Evolutionary conservation across 768 basidiomycete genomes (phyloP), one percentile per base, ranked within the genome.

Genomic region (Tephrocybe sp.): DNA sequence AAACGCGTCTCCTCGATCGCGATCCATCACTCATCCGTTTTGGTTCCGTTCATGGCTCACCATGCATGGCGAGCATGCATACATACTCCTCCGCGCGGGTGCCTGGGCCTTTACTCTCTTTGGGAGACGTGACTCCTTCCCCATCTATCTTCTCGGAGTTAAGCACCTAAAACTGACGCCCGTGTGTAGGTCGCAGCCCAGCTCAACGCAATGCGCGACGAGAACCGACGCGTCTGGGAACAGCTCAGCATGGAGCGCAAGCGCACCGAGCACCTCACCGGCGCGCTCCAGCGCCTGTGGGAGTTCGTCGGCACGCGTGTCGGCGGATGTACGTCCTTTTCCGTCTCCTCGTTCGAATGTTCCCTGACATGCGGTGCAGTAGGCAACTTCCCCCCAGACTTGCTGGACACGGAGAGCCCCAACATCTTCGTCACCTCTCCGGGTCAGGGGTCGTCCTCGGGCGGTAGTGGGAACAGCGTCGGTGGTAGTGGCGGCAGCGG

Each of bases 341-440:
- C 52, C 47, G 26, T 50, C 33, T 36, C 18, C 38, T 23, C 17
- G n/a, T n/a, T 48, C 23, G 18, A 33, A 10, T 21, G 18, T 12
- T 45, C 43, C 54, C 28, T 44, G 2, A 34, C 20, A 4, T 51
- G 14, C 38, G 39, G 23, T 40, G 3, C 50, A 78, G 78, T 80
- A 0, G 73, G 76, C 0, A 71, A 69, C 41, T 77, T 78, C 58
- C 75, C 79, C 0, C 55, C 65, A 5, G 86, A 87, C 50, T 67
- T 87, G 2, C 58, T 84, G 7, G 84, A 86, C 18, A n/a, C 34
- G 14, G 62, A 63, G 20, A 81, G 81, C 6, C 86, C 88, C 8
- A 85, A 88, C 57, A 88, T 90, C 58, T 86, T 77, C 62, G 75
- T 91, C 58, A 90, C 86, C 3, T 84, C 85, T 0, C 86, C n/a